A percentile compares a stretch with the other conserved stretches of the same genome.
Conservation (phyloP, 805 yeast species). For the Saccharomycopsis capsularis region DNA sequence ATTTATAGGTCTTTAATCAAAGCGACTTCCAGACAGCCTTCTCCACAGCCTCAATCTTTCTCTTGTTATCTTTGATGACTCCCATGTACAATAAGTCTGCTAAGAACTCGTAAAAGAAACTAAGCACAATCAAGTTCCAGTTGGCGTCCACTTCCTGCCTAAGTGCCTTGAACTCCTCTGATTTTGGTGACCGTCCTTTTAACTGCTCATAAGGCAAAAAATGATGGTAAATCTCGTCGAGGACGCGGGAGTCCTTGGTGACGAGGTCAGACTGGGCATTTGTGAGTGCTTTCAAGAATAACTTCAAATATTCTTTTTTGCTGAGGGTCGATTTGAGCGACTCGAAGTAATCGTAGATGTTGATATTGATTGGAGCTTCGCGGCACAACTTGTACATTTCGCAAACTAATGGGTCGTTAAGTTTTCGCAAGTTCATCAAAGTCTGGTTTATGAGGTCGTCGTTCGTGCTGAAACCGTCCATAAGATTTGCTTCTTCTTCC, state of each 20-base stretch:
- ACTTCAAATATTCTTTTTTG: constrained; percentile 26
- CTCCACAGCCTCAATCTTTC: constrained; percentile 60
- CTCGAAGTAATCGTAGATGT: constrained; percentile 58
- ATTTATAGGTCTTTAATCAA: background rate
- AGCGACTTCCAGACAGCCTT: constrained; percentile 55
- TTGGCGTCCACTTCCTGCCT: constrained; percentile 31
- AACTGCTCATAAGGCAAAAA: constrained; percentile 1
- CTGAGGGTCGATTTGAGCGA: constrained; percentile 49
- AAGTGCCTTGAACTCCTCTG: constrained; percentile 20
- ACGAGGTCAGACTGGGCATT: constrained; percentile 3
- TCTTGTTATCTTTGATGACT: constrained; percentile 48
- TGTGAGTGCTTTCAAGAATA: constrained; percentile 8
- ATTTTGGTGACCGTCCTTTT: background rate
- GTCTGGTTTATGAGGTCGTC: background rate
- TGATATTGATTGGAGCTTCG: constrained; percentile 67
- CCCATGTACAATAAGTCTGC: constrained; percentile 68
- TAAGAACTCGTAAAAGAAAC: constrained; percentile 71
- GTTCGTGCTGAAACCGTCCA: too few relatives aligned
- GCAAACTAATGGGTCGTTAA: constrained; percentile 44
- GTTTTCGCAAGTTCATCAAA: constrained; percentile 26
- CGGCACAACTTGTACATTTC: constrained; percentile 62
- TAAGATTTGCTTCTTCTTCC: background rate
- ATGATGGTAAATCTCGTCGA: background rate
- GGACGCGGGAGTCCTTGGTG: background rate
- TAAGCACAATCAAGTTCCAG: constrained; percentile 59